Conservation (phyloP, 2,329 filamentous ascomycete species). For the Alternaria solani region DNA sequence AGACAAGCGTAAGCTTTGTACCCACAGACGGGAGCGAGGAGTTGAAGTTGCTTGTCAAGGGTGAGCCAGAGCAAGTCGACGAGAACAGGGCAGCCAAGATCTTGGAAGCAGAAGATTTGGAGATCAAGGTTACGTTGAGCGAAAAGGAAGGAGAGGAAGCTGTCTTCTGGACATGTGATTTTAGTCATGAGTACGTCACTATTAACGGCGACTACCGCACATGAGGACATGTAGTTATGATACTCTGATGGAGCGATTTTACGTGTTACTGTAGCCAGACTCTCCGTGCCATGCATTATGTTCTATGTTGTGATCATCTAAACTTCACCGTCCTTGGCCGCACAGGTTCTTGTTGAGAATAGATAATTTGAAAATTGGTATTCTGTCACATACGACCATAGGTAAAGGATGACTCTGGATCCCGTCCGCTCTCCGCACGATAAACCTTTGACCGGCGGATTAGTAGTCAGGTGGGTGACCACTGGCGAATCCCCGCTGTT, state of each 20-base stretch:
- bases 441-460: constrained; percentile 16
- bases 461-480: constrained; percentile 16
- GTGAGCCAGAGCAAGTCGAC: constrained; percentile 81
- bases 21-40: constrained; percentile 79
- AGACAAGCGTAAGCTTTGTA: constrained; percentile 80
- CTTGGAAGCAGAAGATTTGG: constrained; percentile 75
- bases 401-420: constrained; percentile 13
- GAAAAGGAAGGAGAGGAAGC: constrained; percentile 66
- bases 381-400: constrained; percentile 20
- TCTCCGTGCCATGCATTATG: background rate
- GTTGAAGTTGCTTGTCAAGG: constrained; percentile 77
- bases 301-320: background rate
- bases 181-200: constrained; percentile 81
- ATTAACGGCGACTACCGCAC: constrained; percentile 75
- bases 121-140: constrained; percentile 78
- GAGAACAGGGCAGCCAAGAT: constrained; percentile 80
- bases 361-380: background rate
- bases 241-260: background rate
- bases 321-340: background rate
- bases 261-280: background rate
- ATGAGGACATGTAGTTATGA: constrained; percentile 33
- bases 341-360: background rate
- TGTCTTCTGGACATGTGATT: constrained; percentile 86
- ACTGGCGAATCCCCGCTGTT: constrained; percentile 13
- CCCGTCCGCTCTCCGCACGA: constrained; percentile 17